Base-by-base conservation (phyloP, 164 flowering plant species). In the Liriodendron chinense region DNA sequence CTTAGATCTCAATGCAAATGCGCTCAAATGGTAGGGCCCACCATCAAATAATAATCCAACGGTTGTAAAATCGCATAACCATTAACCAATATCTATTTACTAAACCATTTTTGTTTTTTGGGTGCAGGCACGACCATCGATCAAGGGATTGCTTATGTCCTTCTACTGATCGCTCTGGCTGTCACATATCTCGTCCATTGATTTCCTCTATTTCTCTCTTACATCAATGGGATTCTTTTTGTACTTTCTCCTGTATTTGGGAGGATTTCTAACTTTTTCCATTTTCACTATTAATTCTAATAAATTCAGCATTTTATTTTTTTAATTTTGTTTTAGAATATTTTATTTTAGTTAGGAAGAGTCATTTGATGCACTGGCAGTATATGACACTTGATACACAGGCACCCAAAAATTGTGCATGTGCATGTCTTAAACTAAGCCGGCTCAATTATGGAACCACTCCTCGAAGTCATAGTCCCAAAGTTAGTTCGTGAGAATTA, bases 91-190 rank as follows among this genome's bases (percentile, higher is more conserved):
- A 34, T 34, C 9, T 61, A 18, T 61, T 20, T 61, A 61, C 64
- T 16, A 25, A 50, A 14, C 34, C 65, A 21, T 25, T 2, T 16
- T 5, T 56, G 18, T 68, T 47, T 47, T 49, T 5, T 23, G 14
- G 53, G 8, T 77, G 80, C 86, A 83, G 89, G 87, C 24, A 70
- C 75, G 13, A 77, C 85, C 22, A 83, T 89, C 13, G 93, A 89
- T 75, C 90, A 89, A 80, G 93, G 93, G 59, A 85, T 88, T 13
- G 91, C 91, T 26, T 89, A 79, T 72, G 4, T 78, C 8, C 90
- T 89, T 22, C 78, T 89, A 1, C 75, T 89, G 0, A 47, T 87
- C 62, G 93, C 93, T 7, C 88, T 89, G 8, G 90, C 83, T 16
- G 59, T 89, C 47, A 88, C 93, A 1, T 89, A 89, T 57, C 78